Evolutionary conservation across 2,329 filamentous ascomycete species (phyloP).

Genomic region (Neonectria sp.): DNA sequence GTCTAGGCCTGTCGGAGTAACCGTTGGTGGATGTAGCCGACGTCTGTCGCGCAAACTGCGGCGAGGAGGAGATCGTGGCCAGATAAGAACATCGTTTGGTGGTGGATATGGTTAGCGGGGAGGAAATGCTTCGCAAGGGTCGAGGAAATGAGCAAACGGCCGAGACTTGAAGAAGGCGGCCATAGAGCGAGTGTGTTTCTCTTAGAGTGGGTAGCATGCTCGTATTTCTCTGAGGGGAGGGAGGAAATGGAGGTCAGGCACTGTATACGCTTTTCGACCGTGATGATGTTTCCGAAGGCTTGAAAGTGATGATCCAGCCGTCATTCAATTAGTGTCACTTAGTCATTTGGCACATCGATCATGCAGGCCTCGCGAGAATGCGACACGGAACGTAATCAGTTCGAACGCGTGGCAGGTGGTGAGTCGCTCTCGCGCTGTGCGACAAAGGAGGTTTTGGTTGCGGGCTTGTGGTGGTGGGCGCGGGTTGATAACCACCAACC

Average conservation of each 20-base stretch:
- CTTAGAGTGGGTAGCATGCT: neutral
- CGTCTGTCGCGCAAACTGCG: conserved; percentile 4
- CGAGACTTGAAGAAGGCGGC: neutral
- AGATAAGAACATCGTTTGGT: conserved; percentile 25
- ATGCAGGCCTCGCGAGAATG: conserved; percentile 25
- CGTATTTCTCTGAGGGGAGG: neutral
- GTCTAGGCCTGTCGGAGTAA: conserved; percentile 27
- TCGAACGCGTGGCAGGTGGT: conserved; percentile 43
- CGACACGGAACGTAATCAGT: conserved; percentile 22
- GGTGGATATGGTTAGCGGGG: conserved; percentile 23
- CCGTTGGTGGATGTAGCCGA: conserved; percentile 19
- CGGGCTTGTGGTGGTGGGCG: conserved; percentile 34
- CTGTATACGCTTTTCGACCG: conserved; percentile 4
- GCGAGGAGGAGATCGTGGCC: conserved; percentile 12
- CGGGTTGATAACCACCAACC: conserved; percentile 30
- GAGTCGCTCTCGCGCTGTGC: conserved; percentile 42
- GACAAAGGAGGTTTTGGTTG: conserved; percentile 31
- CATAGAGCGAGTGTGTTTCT: neutral
- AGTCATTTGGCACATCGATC: conserved; percentile 19
- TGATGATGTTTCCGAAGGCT: conserved; percentile 9
- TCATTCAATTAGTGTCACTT: conserved; percentile 7
- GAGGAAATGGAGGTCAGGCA: neutral
- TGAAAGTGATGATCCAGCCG: conserved; percentile 8
- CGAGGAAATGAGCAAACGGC: conserved; percentile 4
- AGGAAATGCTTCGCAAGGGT: neutral